Evolutionary conservation across 257 asterid species (phyloP), one percentile per base, ranked within the genome.

Genomic region (Coffea eugenioides): DNA sequence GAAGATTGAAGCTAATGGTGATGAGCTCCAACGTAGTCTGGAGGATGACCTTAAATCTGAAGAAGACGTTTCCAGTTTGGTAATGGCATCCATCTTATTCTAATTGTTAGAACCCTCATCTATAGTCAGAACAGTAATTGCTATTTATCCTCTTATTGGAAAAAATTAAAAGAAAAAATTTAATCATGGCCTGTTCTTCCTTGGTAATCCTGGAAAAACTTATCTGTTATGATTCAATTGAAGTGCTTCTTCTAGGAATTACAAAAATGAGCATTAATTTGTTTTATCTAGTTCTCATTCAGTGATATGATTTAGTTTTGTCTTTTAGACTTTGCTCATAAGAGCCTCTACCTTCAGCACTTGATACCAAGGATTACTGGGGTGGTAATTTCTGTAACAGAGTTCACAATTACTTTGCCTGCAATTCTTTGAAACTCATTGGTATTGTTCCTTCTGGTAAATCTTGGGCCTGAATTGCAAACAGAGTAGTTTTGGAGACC

Each of bases 21-120:
- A 93, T 79, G 94, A 90, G 82, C 85, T 90, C 82, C 93, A 88
- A 62, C 86, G 75, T 79, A 80, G 81, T 67, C 76, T 74, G 82
- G 88, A 88, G 85, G 89, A 88, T 83, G 90, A 76, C 71, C 80
- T 68, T 62, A 77, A 71, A 48, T 57, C 54, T 69, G 82, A 61
- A 43, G 97, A 90, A 81, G 97, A 92, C 80, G 72, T 93, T 82
- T 93, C 99, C 85, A 89, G 90, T 85, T 89, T 90, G 99, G 99
- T 95, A 92, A 89, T 80, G 82, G 72, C 70, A 43, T 67, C 59
- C 73, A 59, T 80, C 71, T 73, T 51, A n/a, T 78, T 64, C 39
- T 41, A 69, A 57, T 71, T 78, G 45, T 74, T 71, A 76, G 13
- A 51, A 20, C 34, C 43, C n/a, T 61, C 73, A 36, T 72, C 68